These are phyloP conservation scores for Volutella citrinella DNA, from an alignment of 2,329 filamentous ascomycete genomes.

Conservation along the genomic window DNA sequence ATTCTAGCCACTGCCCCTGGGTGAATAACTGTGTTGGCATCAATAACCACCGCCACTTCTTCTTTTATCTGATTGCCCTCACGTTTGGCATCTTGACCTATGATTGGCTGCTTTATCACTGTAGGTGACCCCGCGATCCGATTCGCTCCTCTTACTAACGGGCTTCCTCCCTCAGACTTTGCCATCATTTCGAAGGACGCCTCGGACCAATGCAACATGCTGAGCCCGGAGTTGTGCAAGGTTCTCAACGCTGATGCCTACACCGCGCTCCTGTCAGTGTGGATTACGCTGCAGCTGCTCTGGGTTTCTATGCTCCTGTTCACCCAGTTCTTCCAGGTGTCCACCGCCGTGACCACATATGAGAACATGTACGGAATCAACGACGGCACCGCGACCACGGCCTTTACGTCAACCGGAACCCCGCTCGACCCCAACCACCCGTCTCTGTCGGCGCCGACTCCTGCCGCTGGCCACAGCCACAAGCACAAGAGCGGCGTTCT, in stretches of 20 bases:
- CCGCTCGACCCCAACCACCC: constrained; percentile 67
- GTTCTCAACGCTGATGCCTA: constrained; percentile 79
- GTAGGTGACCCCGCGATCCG: constrained; percentile 44
- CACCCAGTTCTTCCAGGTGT: constrained; percentile 90
- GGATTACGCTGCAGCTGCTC: constrained; percentile 79
- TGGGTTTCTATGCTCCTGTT: constrained; percentile 98
- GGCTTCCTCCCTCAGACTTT: constrained; percentile 52
- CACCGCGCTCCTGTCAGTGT: constrained; percentile 74
- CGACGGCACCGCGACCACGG: constrained; percentile 59
- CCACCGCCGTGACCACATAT: constrained; percentile 90
- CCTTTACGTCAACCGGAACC: constrained; percentile 74
- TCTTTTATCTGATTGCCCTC: constrained; percentile 80
- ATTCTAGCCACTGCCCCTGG: constrained; percentile 86
- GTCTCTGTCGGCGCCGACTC: constrained; percentile 52
- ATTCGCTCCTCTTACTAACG: constrained; percentile 6
- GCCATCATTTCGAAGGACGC: constrained; percentile 52
- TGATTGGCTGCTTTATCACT: constrained; percentile 69
- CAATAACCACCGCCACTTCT: constrained; percentile 95
- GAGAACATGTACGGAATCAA: constrained; percentile 89
- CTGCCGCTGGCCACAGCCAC: constrained; percentile 44
- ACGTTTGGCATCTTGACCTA: constrained; percentile 72
- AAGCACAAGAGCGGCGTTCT: constrained; percentile 64
- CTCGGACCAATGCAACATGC: constrained; percentile 64
- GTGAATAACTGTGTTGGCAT: constrained; percentile 93
- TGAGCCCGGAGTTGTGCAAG: constrained; percentile 72